Conservation (phyloP, 768 basidiomycete species). For the Pilatotrama ljubarskyi region DNA sequence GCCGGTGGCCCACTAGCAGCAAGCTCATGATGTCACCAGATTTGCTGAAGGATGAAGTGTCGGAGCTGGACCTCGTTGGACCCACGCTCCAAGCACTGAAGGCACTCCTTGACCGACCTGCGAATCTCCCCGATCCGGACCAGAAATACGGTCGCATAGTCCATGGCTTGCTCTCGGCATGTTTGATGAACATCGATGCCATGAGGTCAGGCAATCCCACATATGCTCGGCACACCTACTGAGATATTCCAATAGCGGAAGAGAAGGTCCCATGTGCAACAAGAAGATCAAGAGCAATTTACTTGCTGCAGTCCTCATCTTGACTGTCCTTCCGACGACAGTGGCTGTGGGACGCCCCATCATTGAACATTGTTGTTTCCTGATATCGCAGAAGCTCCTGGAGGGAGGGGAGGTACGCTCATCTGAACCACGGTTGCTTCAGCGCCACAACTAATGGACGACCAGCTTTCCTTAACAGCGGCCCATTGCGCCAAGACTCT, state of each 20-base stretch:
- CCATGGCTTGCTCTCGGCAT: constrained; percentile 83
- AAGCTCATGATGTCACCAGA: constrained; percentile 42
- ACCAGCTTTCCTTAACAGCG: constrained; percentile 77
- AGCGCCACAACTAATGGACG: background rate
- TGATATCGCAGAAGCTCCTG: constrained; percentile 78
- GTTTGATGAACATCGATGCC: constrained; percentile 83
- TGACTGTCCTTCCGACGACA: constrained; percentile 73
- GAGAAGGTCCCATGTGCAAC: constrained; percentile 70
- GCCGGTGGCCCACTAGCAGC: background rate
- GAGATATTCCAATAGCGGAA: constrained; percentile 52
- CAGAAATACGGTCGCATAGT: constrained; percentile 61
- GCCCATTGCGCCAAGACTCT: constrained; percentile 89
- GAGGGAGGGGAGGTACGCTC: constrained; percentile 63
- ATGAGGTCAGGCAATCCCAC: constrained; percentile 70
- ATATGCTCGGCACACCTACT: constrained; percentile 4
- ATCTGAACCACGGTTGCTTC: background rate
- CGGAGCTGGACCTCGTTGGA: constrained; percentile 75
- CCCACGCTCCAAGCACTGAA: constrained; percentile 83
- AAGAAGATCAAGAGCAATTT: constrained; percentile 92
- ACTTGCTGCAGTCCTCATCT: constrained; percentile 77
- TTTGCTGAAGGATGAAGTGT: constrained; percentile 82
- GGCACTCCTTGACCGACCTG: constrained; percentile 59
- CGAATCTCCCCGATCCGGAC: constrained; percentile 41
- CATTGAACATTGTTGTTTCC: constrained; percentile 82
- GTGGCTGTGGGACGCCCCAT: constrained; percentile 70